phyloP scores from a whole-genome alignment of 1,139 yeast genomes.

The Saccharomyces hybrid region DNA sequence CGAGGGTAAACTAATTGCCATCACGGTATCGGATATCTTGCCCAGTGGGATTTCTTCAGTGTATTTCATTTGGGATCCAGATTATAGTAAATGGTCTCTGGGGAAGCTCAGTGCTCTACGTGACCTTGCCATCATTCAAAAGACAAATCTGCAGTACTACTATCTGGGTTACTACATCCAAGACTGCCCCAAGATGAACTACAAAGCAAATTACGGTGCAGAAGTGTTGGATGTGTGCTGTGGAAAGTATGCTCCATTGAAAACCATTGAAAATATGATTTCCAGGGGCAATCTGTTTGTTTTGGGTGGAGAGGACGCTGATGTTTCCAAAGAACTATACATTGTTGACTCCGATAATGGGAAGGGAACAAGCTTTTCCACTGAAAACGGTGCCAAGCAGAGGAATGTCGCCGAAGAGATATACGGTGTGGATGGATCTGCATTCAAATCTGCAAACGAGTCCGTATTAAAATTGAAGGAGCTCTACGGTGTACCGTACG shows the following conservation, averaged over 20 bases:
- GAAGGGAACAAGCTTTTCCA: neutral
- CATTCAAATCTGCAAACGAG: slow-evolving; percentile 8
- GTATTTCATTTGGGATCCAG: slow-evolving; percentile 87
- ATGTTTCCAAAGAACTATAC: neutral
- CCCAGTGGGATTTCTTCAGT: slow-evolving; percentile 78
- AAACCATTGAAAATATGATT: slow-evolving; percentile 32
- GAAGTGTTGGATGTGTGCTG: slow-evolving; percentile 52
- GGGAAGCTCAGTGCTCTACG: slow-evolving; percentile 74
- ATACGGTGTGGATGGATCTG: slow-evolving; percentile 33
- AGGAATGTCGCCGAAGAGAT: slow-evolving; percentile 35
- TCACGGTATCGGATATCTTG: slow-evolving; percentile 70
- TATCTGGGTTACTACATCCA: slow-evolving; percentile 74
- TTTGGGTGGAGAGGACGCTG: slow-evolving; percentile 14
- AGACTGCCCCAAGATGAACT: slow-evolving; percentile 75
- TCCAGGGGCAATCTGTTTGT: slow-evolving; percentile 41
- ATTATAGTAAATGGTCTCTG: slow-evolving; percentile 56
- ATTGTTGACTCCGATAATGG: neutral
- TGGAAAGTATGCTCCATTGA: slow-evolving; percentile 41
- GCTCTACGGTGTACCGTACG: slow-evolving; percentile 28
- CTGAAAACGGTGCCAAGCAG: neutral
- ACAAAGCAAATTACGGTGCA: slow-evolving; percentile 74
- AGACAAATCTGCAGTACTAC: slow-evolving; percentile 42
- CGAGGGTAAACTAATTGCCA: slow-evolving; percentile 57
- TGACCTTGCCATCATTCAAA: slow-evolving; percentile 48
- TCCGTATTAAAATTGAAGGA: slow-evolving; percentile 23